Evolutionary conservation across 2,329 filamentous ascomycete species (phyloP).

Genomic region (Claviceps purpurea): DNA sequence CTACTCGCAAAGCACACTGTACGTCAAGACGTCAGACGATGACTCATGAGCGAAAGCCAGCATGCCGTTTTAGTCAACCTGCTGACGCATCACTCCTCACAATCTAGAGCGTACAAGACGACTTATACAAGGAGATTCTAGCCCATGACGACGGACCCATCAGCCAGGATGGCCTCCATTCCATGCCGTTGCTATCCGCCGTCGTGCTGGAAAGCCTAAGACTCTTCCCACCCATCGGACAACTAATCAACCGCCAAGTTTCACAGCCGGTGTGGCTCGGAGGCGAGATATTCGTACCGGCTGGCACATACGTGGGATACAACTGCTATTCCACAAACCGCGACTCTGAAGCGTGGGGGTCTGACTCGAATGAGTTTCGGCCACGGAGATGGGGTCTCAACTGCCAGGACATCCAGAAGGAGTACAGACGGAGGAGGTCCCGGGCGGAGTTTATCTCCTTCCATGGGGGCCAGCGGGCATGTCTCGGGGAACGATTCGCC

Average conservation of each 20-base stretch:
- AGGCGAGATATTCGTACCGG: conserved; percentile 19
- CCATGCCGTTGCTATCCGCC: conserved; percentile 28
- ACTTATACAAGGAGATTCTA: conserved; percentile 18
- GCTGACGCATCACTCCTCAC: background rate
- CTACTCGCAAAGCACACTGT: conserved; percentile 21
- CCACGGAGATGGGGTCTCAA: conserved; percentile 25
- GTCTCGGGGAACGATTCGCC: conserved; percentile 27
- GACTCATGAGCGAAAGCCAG: too few species aligned
- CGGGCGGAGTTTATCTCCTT: conserved; percentile 28
- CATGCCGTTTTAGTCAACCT: background rate
- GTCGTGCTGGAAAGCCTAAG: conserved; percentile 32
- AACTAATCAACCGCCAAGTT: conserved; percentile 32
- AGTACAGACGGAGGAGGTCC: conserved; percentile 21
- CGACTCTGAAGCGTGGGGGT: conserved; percentile 18
- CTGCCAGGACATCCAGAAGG: conserved; percentile 19
- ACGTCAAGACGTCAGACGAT: background rate
- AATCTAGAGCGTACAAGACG: conserved; percentile 15
- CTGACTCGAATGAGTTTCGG: conserved; percentile 21
- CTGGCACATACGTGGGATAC: conserved; percentile 26
- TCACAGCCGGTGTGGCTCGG: conserved; percentile 12
- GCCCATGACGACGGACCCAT: background rate
- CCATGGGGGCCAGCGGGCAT: conserved; percentile 25
- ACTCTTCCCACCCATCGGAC: conserved; percentile 33
- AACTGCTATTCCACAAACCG: conserved; percentile 26
- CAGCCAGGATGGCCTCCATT: conserved; percentile 12